A percentile compares a stretch with the other conserved stretches of the same genome.
phyloP scores from a whole-genome alignment of 768 basidiomycete genomes.

The Auriscalpium orientale region DNA sequence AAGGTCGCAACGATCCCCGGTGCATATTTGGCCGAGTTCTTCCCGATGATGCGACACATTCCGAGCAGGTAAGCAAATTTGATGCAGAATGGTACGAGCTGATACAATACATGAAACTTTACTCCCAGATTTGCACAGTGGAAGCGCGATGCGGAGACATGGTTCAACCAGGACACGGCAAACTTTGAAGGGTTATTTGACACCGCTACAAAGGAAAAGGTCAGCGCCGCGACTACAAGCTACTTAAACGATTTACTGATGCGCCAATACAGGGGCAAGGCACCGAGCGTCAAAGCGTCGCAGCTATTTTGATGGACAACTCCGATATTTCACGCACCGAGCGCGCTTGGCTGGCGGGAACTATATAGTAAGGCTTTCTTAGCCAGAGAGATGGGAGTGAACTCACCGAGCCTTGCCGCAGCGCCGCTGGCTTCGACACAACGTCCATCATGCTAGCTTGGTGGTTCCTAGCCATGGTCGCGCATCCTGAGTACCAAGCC shows the following conservation, averaged over 20 bases:
- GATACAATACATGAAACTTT: neutral
- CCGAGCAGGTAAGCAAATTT: neutral
- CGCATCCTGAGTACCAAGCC: conserved; percentile 9
- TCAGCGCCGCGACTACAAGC: too few relatives aligned
- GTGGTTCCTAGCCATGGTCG: conserved; percentile 12
- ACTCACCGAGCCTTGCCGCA: neutral
- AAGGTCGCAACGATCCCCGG: conserved; percentile 12
- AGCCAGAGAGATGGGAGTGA: neutral
- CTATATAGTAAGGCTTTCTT: conserved; percentile 8
- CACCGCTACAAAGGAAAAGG: too few relatives aligned
- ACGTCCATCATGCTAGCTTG: neutral
- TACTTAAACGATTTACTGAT: too few relatives aligned
- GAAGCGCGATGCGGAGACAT: conserved; percentile 15
- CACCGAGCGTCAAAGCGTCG: conserved; percentile 1
- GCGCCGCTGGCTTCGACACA: conserved; percentile 4
- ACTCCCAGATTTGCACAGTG: conserved; percentile 14
- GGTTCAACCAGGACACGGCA: neutral
- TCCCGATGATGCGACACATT: conserved; percentile 15
- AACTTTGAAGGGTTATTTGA: conserved; percentile 1
- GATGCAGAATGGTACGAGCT: neutral
- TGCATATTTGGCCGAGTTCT: conserved; percentile 16
- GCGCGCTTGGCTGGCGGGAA: conserved; percentile 8
- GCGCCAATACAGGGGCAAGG: conserved; percentile 5
- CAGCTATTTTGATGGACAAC: conserved; percentile 5
- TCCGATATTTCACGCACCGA: neutral